These are phyloP conservation scores for Tulasnella sp. DNA, from an alignment of 768 basidiomycete species.

Conservation along the genomic window DNA sequence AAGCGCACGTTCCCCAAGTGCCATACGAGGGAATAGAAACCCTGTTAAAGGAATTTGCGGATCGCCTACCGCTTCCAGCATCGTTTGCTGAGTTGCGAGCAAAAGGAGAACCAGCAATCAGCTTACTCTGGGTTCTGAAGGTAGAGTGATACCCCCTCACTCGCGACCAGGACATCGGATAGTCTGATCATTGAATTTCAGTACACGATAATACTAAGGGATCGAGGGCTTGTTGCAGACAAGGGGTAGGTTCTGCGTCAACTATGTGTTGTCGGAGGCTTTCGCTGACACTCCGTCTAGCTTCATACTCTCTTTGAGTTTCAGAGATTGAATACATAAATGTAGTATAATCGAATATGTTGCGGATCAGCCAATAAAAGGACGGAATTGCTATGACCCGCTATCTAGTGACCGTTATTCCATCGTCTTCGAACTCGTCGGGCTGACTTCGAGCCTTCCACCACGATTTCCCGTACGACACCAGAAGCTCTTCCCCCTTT, in stretches of 20 bases:
- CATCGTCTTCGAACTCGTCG: neutral
- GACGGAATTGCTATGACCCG: too few relatives aligned
- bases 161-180: neutral
- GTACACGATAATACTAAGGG: constrained; percentile 36
- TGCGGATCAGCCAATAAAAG: neutral
- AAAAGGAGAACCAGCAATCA: constrained; percentile 26
- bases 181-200: constrained; percentile 7
- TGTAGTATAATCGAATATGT: neutral
- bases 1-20: neutral
- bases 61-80: constrained; percentile 34
- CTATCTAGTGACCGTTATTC: neutral
- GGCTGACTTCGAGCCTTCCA: constrained; percentile 58
- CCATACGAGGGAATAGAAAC: constrained; percentile 29
- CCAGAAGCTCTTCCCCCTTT: constrained; percentile 83
- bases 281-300: neutral
- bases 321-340: constrained; percentile 16
- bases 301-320: constrained; percentile 29
- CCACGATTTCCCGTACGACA: constrained; percentile 88
- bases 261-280: neutral
- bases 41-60: constrained; percentile 33
- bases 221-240: constrained; percentile 34
- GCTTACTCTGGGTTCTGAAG: constrained; percentile 34
- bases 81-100: constrained; percentile 25
- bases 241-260: constrained; percentile 27
- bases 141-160: constrained; percentile 10